A percentile compares a stretch with the other conserved stretches of the same genome.
phyloP scores from a whole-genome alignment of 192 early-diverging fungal genomes.

The Gonapodya prolifera region DNA sequence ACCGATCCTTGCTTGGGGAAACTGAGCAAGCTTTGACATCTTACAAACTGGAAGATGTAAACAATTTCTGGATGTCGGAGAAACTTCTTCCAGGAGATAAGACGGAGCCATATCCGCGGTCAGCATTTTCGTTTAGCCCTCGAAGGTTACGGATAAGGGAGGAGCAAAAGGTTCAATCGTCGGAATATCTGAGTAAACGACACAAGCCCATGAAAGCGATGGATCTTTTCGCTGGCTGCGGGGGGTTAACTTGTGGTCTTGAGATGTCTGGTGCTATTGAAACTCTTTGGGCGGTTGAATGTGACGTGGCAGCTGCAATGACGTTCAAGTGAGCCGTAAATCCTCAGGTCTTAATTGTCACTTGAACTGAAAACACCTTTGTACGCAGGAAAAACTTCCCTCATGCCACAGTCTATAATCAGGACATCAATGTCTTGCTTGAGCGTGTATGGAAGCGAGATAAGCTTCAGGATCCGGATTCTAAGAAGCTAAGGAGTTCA shows the following conservation, averaged over 20 bases:
- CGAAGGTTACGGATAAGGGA: background rate
- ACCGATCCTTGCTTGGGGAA: background rate
- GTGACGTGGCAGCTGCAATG: conserved; percentile 35
- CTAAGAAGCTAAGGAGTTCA: conserved; percentile 20
- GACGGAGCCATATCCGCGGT: background rate
- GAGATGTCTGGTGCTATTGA: conserved; percentile 39
- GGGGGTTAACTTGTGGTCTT: conserved; percentile 51
- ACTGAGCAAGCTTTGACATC: background rate
- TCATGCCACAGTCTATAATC: conserved; percentile 38
- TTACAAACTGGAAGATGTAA: background rate
- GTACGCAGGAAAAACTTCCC: conserved; percentile 42
- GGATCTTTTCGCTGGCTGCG: conserved; percentile 60
- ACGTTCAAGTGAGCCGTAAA: conserved; percentile 31
- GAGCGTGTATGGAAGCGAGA: conserved; percentile 40
- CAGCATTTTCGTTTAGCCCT: background rate
- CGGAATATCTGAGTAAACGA: background rate
- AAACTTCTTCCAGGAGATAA: background rate
- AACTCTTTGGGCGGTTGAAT: conserved; percentile 51
- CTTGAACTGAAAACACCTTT: too few species aligned
- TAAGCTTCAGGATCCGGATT: conserved; percentile 19
- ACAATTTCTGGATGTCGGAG: background rate
- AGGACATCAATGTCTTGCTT: conserved; percentile 47
- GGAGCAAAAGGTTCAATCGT: background rate
- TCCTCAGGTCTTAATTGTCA: conserved; percentile 4
- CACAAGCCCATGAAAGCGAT: conserved; percentile 28